Evolutionary conservation across 2,329 filamentous ascomycete genomes (phyloP).

Genomic region (Alternaria postmessia): DNA sequence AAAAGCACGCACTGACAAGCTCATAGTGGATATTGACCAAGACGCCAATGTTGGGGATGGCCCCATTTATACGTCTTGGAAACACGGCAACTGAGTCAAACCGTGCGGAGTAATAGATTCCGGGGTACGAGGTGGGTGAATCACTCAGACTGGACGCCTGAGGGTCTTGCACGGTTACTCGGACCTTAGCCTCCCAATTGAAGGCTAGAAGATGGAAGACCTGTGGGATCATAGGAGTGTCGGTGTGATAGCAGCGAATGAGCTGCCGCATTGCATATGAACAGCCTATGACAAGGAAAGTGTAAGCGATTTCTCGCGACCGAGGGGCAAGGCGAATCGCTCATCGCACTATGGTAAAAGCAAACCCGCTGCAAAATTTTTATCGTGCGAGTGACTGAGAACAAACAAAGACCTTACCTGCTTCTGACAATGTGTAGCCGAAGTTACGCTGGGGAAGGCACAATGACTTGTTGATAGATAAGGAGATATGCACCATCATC

Average conservation of each 20-base stretch:
- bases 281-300: neutral
- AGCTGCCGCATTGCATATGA: neutral
- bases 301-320: neutral
- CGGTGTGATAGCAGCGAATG: neutral
- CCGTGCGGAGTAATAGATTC: constrained; percentile 3
- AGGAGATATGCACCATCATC: neutral
- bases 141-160: neutral
- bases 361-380: fast-evolving
- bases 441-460: neutral
- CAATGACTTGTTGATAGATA: neutral
- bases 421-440: neutral
- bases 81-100: neutral
- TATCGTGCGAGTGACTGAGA: neutral
- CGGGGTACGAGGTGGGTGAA: neutral
- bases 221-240: neutral
- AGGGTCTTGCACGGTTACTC: neutral
- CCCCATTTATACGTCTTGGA: constrained; percentile 16
- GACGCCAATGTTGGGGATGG: constrained; percentile 16
- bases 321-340: neutral
- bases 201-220: neutral
- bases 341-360: neutral
- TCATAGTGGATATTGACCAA: constrained; percentile 7
- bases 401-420: neutral
- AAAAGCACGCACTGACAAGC: neutral
- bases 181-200: neutral